Conservation (phyloP, 2,329 filamentous ascomycete genomes). For the Fusarium acutatum region DNA sequence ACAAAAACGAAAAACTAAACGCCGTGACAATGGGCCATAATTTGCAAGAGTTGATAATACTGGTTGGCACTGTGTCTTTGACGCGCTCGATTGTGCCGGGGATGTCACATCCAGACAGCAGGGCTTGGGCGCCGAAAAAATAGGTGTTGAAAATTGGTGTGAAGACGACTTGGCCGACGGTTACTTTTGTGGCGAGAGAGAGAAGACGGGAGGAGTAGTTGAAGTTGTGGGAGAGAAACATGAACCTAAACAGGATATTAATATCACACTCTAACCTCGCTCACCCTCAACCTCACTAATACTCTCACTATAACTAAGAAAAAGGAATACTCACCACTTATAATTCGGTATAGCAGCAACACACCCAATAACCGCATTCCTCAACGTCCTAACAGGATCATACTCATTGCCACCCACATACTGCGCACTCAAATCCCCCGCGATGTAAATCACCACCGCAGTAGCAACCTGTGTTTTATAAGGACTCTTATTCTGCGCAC, state of each 20-base stretch:
- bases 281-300: too few relatives aligned
- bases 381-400: conserved; percentile 72
- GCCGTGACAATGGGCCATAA: conserved; percentile 90
- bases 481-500: conserved; percentile 75
- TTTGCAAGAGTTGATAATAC: conserved; percentile 81
- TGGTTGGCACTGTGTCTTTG: conserved; percentile 77
- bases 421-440: conserved; percentile 82
- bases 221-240: conserved; percentile 82
- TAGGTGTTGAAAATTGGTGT: conserved; percentile 85
- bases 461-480: conserved; percentile 82
- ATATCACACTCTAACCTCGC: too few relatives aligned
- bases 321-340: too few relatives aligned
- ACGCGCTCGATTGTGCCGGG: conserved; percentile 75
- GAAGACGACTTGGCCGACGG: conserved; percentile 81
- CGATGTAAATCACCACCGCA: conserved; percentile 80
- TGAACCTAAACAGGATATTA: too few relatives aligned
- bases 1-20: conserved; percentile 85
- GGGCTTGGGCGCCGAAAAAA: conserved; percentile 83
- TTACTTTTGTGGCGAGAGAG: conserved; percentile 79
- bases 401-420: conserved; percentile 70
- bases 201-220: conserved; percentile 79
- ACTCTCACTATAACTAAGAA: too few relatives aligned
- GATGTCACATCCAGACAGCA: conserved; percentile 73
- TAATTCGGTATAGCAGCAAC: conserved; percentile 80
- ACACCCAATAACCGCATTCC: conserved; percentile 79